Percentiles rank a stretch among this genome's conserved stretches.
Conservation (phyloP, 768 basidiomycete genomes). For the Boletus barrowsii region DNA sequence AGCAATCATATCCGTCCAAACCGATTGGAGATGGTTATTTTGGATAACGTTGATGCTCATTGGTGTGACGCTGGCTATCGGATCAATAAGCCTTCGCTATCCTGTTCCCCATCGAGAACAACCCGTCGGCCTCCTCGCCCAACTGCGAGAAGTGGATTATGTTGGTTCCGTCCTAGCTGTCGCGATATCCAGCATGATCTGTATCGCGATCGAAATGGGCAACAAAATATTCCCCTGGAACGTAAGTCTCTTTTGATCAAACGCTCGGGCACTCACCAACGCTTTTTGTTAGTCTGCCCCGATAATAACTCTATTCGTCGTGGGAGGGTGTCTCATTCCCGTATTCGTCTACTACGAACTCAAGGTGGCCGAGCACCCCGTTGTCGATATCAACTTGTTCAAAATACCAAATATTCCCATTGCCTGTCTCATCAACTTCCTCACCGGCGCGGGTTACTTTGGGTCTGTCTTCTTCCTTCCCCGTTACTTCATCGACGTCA, state of each 20-base stretch:
- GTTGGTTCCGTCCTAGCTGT: constrained; percentile 29
- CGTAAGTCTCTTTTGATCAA: constrained; percentile 17
- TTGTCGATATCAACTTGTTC: constrained; percentile 35
- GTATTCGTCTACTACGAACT: constrained; percentile 36
- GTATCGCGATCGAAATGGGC: constrained; percentile 38
- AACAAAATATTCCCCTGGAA: constrained; percentile 36
- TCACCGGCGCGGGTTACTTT: constrained; percentile 38
- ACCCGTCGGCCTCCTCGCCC: constrained; percentile 31
- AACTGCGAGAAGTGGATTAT: constrained; percentile 34
- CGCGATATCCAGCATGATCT: constrained; percentile 35
- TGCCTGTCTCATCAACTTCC: constrained; percentile 36
- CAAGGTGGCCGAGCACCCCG: constrained; percentile 30
- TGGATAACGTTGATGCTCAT: constrained; percentile 40
- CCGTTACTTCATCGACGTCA: constrained; percentile 39
- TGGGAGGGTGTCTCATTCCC: constrained; percentile 32
- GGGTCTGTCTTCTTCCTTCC: constrained; percentile 37
- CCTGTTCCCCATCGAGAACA: constrained; percentile 34
- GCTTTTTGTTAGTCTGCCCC: constrained; percentile 23
- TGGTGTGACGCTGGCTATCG: constrained; percentile 26
- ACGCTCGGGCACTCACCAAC: constrained; percentile 1
- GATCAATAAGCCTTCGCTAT: constrained; percentile 27
- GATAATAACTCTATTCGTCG: constrained; percentile 28
- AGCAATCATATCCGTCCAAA: constrained; percentile 42
- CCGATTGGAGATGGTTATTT: constrained; percentile 47
- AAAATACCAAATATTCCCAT: constrained; percentile 34